Conservation (phyloP, 2,329 filamentous ascomycete species). For the Botrytis sinoallii region DNA sequence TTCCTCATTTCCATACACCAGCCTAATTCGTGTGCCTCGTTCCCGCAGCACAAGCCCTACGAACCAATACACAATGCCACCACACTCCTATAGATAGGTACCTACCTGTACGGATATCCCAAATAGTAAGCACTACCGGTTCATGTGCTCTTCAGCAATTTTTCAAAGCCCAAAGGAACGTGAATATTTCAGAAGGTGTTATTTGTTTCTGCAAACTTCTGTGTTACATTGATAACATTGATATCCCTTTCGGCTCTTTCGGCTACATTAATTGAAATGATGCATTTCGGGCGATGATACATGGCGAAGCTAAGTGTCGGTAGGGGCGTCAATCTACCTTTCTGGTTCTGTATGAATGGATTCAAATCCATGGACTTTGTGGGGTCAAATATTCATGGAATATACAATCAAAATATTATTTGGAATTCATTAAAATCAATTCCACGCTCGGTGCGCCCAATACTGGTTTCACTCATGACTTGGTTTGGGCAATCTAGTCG, state of each 20-base stretch:
- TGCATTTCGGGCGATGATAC: background rate
- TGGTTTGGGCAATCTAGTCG: background rate
- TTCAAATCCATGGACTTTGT: constrained; percentile 1
- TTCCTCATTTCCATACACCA: background rate
- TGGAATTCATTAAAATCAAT: background rate
- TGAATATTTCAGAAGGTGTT: background rate
- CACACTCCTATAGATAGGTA: background rate
- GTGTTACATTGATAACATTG: background rate
- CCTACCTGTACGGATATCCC: background rate
- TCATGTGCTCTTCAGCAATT: constrained; percentile 4
- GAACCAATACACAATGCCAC: background rate
- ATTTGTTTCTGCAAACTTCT: background rate
- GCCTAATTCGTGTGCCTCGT: constrained; percentile 1
- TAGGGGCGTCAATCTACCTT: background rate
- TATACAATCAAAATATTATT: background rate
- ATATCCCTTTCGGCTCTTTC: constrained; percentile 6
- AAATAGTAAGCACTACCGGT: constrained; percentile 13
- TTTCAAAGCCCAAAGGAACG: background rate
- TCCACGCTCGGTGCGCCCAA: background rate
- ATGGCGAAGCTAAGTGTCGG: background rate
- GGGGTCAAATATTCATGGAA: background rate
- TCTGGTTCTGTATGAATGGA: background rate
- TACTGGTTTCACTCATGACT: background rate
- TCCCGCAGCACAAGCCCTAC: constrained; percentile 18
- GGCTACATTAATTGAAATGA: constrained; percentile 2